Evolutionary conservation across 129 eudicot species (phyloP), one percentile per base, ranked within the genome.

Genomic region (Flaveria robusta): DNA sequence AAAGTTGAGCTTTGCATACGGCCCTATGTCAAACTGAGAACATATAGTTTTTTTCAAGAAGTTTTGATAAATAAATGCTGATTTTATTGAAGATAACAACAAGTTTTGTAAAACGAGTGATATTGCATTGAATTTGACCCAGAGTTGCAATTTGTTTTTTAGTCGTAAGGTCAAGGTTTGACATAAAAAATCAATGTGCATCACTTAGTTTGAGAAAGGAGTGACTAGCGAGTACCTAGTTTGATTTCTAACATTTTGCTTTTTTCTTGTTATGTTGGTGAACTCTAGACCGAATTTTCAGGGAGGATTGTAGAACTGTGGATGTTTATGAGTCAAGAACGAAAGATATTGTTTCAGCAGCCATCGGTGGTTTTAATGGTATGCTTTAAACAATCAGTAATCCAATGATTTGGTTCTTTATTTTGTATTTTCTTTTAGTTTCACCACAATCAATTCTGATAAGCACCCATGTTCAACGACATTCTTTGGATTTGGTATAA

Each of bases 321-420:
- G 88, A 91, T 41, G 94, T 95, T 34, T 95, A 95, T 43, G 82
- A 82, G 45, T 85, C 93, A 47, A 86, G 96, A 27, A 91, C 97
- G 2, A 83, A 86, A 71, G 89, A 86, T 50, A 87, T 95, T 45
- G 99, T 95, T 75, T 82, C 93, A 11, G 96, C 99, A 9, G 97
- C 98, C 3, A 90, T 94, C 70, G 84, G 86, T 45, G 97, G 97
- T 27, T 95, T 95, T 69, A 95, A 91, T 58, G 99, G 99, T 95
- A 80, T 66, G 72, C 13, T 55, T 67, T 29, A 27, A 59, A 9
- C n/a, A 27, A 46, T 66, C 42, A 29, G 58, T 24, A 70, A 72
- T 37, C 56, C 64, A 7, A 43, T 37, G 62, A 16, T 8, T 13
- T 1, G 31, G 54, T 50, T 31, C 26, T 20, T 76, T 31, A 1